Conservation (phyloP, 176 grass and related monocot species). For the Panicum miliaceum region DNA sequence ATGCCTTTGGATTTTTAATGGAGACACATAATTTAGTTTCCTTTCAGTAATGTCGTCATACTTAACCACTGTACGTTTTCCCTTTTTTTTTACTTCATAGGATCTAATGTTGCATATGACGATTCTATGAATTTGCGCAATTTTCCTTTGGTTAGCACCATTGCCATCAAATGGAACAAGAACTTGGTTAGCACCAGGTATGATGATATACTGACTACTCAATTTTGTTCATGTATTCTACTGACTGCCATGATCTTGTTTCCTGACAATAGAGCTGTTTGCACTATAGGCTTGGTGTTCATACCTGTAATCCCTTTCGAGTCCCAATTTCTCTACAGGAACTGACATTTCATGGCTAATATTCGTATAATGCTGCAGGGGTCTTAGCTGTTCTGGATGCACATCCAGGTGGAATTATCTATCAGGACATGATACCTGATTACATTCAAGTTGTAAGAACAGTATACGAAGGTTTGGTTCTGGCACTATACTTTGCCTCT, state of each 20-base stretch:
- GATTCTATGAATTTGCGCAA: constrained; percentile 91
- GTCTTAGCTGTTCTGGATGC: constrained; percentile 83
- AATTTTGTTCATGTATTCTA: not conserved
- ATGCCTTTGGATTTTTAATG: not conserved
- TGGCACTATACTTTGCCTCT: not conserved
- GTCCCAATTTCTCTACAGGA: not conserved
- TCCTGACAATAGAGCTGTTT: not conserved
- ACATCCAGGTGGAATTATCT: constrained; percentile 78
- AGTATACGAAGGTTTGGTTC: constrained; percentile 77
- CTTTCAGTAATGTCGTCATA: not conserved
- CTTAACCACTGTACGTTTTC: not conserved
- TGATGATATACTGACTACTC: not conserved
- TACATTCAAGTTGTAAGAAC: constrained; percentile 78
- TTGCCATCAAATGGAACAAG: constrained; percentile 60
- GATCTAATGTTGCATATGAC: constrained; percentile 68
- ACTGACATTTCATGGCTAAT: not conserved
- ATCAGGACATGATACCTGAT: constrained; percentile 72
- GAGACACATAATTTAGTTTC: constrained; percentile 9
- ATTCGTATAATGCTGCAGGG: constrained; percentile 55
- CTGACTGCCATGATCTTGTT: not conserved
- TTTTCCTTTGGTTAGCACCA: constrained; percentile 90
- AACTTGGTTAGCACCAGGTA: constrained; percentile 85
- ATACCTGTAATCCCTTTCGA: not conserved
- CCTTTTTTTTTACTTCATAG: constrained; percentile 36
- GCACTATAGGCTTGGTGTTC: not conserved